Percentiles rank a stretch among this genome's conserved stretches.
These are phyloP conservation scores for Ampelocalamus luodianensis DNA, from an alignment of 176 grass and related monocot species.

Conservation along the genomic window DNA sequence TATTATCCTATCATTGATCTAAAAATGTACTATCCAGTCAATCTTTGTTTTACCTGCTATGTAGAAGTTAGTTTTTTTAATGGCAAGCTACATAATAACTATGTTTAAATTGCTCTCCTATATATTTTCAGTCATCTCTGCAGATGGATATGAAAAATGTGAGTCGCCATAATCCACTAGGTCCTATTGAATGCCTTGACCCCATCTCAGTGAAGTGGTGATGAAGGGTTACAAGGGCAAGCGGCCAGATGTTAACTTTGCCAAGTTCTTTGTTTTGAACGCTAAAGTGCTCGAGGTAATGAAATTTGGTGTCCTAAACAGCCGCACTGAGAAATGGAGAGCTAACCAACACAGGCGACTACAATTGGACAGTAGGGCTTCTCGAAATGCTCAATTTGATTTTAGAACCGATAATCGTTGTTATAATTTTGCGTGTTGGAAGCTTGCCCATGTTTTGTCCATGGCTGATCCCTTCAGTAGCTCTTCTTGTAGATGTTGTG, in stretches of 20 bases:
- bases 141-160: constrained; percentile 6
- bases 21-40: too few relatives aligned
- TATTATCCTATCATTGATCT: not conserved
- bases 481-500: not conserved
- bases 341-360: not conserved
- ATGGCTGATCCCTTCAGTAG: not conserved
- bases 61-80: not conserved
- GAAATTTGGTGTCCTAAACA: not conserved
- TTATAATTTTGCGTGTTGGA: not conserved
- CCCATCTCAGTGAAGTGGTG: not conserved
- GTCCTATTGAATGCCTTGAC: not conserved
- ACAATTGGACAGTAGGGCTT: not conserved
- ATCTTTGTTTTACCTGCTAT: not conserved
- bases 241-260: constrained; percentile 4
- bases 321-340: not conserved
- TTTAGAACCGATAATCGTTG: not conserved
- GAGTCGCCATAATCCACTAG: not conserved
- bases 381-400: constrained; percentile 15
- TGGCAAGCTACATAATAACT: not conserved
- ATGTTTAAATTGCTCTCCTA: not conserved
- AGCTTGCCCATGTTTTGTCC: not conserved
- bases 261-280: constrained; percentile 20
- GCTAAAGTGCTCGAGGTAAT: not conserved
- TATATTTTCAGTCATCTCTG: constrained; percentile 7
- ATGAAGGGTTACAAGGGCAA: not conserved